Base-by-base conservation (phyloP, 805 yeast species). In the Peterozyma toletana region DNA sequence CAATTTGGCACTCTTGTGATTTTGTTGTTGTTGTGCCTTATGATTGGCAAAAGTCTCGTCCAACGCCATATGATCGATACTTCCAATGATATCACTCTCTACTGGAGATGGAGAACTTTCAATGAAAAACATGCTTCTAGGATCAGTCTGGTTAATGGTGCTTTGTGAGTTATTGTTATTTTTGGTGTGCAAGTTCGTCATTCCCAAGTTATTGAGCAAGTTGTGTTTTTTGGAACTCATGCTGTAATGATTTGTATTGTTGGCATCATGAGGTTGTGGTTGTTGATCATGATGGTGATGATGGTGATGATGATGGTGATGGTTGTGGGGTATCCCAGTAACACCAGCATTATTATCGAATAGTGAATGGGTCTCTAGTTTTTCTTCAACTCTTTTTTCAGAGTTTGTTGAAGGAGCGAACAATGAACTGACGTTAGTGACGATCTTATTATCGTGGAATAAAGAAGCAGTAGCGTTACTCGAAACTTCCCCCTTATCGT, bases 81-180 rank as follows among this genome's bases (percentile, higher is more conserved):
- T 40, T 4, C 47, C 51, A 21, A 48, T 41, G 9, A 48, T 30
- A 16, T 48, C 50, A 33, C 42, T 34, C 30, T 45, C 50, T 16
- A 51, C 61, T 6, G 62, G 58, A 4, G 63, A 58, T 6, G 63
- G 61, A 2, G 65, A 59, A 39, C 57, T 56, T 38, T 58, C 61
- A 31, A 60, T 54, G 50, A 48, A 60, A 42, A 60, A 60, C 63
- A 60, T 60, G 37, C 49, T 49, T n/a, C 51, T 52, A 9, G 39
- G 38, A 10, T 40, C 38, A 13, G 16, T 34, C 5, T 27, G 17
- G 13, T 29, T 11, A 5, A 16, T 17, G 5, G 21, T 18, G 29
- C 10, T 16, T 27, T 3, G 40, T 45, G 9, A 44, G 30, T 33
- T 18, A 6, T 11, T 40, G 11, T 35, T 30, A 10, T 38, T 18